Base-by-base conservation (phyloP, 2,329 filamentous ascomycete genomes). In the Colletotrichum sp. region DNA sequence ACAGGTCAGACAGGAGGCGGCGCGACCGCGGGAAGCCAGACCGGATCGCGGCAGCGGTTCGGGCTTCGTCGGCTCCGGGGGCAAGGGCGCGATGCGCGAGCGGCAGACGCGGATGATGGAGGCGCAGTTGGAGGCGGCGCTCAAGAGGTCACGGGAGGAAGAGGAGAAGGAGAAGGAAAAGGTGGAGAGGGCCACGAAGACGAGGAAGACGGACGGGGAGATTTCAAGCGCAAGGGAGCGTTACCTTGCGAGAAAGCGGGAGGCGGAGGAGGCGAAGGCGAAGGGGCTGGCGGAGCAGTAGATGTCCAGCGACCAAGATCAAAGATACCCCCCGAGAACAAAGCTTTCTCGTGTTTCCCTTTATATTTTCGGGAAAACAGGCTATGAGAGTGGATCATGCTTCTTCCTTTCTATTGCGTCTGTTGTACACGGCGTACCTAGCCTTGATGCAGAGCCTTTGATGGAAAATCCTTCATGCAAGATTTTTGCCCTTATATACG, bases 71-170 rank as follows among this genome's bases (percentile, higher is more conserved):
- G 87, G 86, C 8, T 82, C 84, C 16, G 88, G 90, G 6, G 88
- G 89, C 71, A 92, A 92, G 80, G 89, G 93, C 79, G 94, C 92
- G 3, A 92, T 93, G 88, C 88, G 94, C 36, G 94, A 96, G 82
- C 88, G 94, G 55, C 95, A 97, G 85, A 93, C 93, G 8, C 90
- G 91, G 74, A 95, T 96, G 94, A 87, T 97, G 77, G 94, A 94
- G 79, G 91, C 93, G 81, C 95, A 97, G 84, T 88, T 97, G 19
- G 94, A 93, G 80, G 90, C 93, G 81, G 89, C 92, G 44, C 89
- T 93, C 27, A 96, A 96, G 86, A 88, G 94, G 69, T 91, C 92
- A 55, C 86, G 93, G 13, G 93, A 95, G 77, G 85, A 86, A 76
- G 94, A 93, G 64, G 91, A 93, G 73, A 92, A 94, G 80, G 90